Base-by-base conservation (phyloP, 208 protist species). In the Crithidia thermophila region DNA sequence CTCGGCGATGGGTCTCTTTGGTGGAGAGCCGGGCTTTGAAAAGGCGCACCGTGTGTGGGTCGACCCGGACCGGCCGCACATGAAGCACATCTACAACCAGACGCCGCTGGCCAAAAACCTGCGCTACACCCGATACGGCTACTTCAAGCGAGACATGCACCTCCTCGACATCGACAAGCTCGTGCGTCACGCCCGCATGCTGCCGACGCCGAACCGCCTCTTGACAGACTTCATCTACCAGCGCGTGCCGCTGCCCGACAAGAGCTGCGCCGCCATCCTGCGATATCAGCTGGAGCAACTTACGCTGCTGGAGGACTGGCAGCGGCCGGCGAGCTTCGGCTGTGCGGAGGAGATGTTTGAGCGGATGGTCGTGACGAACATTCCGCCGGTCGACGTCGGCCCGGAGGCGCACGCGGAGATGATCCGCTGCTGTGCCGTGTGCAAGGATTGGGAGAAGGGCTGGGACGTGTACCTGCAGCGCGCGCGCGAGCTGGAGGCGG, bases 131-230 rank as follows among this genome's bases (percentile, higher is more conserved):
- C 87, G 93, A 7, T 97, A 97, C 68, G 90, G 93, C 36, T 95
- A 95, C 72, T 95, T 90, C 67, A 95, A 95, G 72, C 81, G 93
- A 11, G 88, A 95, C 57, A 94, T 97, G 88, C 87, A 95, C 59
- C 72, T 95, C 18, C 79, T 97, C 33, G 93, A 97, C 58, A 76
- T 97, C 16, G 90, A 95, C 66, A 97, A 97, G 78, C 87, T 97
- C 18, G 72, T 97, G 30, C 85, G 88, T 4, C 93, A 97, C 60
- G 93, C 90, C 7, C 85, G 93, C 23, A 70, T 95, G 81, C 85
- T 97, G 49, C 93, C 93, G 36, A 92, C 86, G 18, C 90, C 93
- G 3, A 84, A 79, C 49, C 84, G 88, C 2, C 77, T 97, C 1
- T 80, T 97, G 21, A 91, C 81, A 6, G 93, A 97, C 72, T 97